These are phyloP conservation scores for Populus hybrid DNA, from an alignment of 441 rosid species.

Conservation along the genomic window DNA sequence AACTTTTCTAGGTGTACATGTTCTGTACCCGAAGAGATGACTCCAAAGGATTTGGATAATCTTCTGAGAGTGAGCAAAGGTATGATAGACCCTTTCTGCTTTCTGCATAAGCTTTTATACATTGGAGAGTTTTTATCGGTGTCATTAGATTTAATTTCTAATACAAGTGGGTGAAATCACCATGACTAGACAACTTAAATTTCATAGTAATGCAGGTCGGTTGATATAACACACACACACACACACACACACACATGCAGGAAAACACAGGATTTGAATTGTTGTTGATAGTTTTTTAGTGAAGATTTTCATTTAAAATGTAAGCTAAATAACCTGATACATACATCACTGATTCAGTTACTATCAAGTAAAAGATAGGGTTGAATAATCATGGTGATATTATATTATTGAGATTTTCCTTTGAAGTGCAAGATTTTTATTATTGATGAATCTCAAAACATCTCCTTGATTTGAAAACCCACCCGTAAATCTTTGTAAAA, in stretches of 20 bases:
- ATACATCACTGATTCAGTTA: not conserved
- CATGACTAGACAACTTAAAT: not conserved
- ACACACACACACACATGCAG: not conserved
- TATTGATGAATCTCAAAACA: not conserved
- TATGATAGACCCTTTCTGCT: slow-evolving; percentile 18
- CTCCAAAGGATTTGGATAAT: slow-evolving; percentile 60
- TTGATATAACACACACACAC: not conserved
- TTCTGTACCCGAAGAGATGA: slow-evolving; percentile 67
- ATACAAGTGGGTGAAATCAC: not conserved
- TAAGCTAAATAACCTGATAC: not conserved
- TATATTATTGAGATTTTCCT: not conserved
- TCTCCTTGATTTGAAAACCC: not conserved
- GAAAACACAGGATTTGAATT: not conserved
- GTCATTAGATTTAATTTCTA: not conserved
- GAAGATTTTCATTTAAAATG: not conserved
- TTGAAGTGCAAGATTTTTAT: not conserved
- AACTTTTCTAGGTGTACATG: slow-evolving; percentile 55
- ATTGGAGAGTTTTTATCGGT: not conserved
- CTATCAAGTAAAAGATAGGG: not conserved
- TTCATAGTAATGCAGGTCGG: not conserved
- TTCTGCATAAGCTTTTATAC: slow-evolving; percentile 8
- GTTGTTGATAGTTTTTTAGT: not conserved
- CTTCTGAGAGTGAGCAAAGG: slow-evolving; percentile 58
- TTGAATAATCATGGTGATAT: not conserved
- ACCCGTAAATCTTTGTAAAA: not conserved